Base-by-base conservation (phyloP, 1,284 basidiomycete species). In the Pascua sp. region DNA sequence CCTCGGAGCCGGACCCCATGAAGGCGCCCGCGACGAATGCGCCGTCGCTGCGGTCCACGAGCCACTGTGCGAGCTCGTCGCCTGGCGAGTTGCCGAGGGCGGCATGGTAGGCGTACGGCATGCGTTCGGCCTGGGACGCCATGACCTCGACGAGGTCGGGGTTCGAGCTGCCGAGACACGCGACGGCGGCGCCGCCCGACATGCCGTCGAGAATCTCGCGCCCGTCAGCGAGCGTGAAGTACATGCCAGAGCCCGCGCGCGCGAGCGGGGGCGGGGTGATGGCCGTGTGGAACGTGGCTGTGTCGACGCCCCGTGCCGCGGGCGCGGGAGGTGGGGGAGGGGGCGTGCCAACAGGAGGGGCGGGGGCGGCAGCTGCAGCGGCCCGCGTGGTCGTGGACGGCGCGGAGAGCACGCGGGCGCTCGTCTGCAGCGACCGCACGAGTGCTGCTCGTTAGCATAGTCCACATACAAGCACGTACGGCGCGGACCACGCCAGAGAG, bases 151-250 rank as follows among this genome's bases (percentile, higher is more conserved):
- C 58, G 43, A 72, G 57, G 37, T 81, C 83, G 5, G 85, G 86
- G 72, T 92, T 85, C 11, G 82, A 84, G 62, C 84, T 84, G 1
- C 91, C 91, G 42, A 93, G 73, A 69, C 87, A 90, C 8, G 85
- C 76, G 42, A 93, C 90, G 11, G 91, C 89, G 12, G 90, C 90
- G 37, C 90, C 90, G 47, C 90, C 91, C 32, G 60, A 62, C 38
- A 64, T 53, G 48, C 62, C 67, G 53, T 71, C 69, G 39, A 71
- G 61, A n/a, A 71, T 52, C 11, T 43, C 42, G n/a, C 47, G 48
- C 12, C 69, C 69, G 43, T 60, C 47, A 4, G 49, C 40, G 36
- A 71, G 65, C 41, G 59, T 64, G 59, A 61, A 67, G 37, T 55
- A 45, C 13, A 67, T 41, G n/a, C 65, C 67, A 0, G 51, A 42